Percentiles rank a stretch among this genome's conserved stretches.
phyloP scores from a whole-genome alignment of 75 land plant species.

The Pinus taeda region DNA sequence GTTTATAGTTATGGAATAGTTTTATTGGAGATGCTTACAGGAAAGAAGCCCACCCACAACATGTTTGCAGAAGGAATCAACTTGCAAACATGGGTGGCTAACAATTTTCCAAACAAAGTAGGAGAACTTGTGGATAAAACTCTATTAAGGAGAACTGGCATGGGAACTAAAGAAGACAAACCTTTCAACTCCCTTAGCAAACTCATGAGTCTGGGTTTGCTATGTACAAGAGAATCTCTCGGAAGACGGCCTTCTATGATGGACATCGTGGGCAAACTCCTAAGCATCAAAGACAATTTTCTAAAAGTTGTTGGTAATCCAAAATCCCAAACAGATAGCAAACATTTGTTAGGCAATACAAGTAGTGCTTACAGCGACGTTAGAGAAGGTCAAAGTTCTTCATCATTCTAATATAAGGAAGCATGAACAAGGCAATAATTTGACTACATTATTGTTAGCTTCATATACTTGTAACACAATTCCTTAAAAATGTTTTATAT shows the following conservation, averaged over 20 bases:
- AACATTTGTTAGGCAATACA: not conserved
- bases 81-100: not conserved
- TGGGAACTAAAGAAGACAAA: not conserved
- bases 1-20: slow-evolving; percentile 3
- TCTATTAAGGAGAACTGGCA: not conserved
- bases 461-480: too few relatives aligned
- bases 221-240: slow-evolving; percentile 12
- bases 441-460: not conserved
- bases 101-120: not conserved
- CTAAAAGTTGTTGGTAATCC: not conserved
- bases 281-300: not conserved
- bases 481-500: too few relatives aligned
- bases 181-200: not conserved
- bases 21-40: not conserved
- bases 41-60: not conserved
- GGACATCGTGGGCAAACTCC: slow-evolving; percentile 17
- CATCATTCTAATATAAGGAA: not conserved
- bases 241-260: slow-evolving; percentile 17
- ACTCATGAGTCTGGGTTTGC: not conserved
- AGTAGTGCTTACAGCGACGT: not conserved
- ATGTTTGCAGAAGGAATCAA: not conserved
- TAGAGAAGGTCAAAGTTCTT: not conserved
- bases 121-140: not conserved
- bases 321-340: not conserved
- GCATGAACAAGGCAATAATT: not conserved